Evolutionary conservation across 352 stramenopile species (phyloP), one percentile per base, ranked within the genome.

Genomic region (Paralagenidium karlingii): DNA sequence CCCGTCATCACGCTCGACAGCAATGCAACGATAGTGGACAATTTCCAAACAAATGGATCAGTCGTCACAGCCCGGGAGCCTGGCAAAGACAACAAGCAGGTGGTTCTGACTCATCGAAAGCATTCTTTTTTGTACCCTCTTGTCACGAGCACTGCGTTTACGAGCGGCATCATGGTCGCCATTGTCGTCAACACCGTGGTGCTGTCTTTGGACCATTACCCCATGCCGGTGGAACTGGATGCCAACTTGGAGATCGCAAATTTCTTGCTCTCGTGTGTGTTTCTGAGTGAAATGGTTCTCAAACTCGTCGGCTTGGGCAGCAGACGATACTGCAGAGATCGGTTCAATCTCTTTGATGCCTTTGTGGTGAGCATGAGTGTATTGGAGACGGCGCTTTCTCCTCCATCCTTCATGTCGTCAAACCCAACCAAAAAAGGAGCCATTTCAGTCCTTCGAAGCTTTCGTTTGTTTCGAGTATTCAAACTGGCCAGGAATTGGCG

Each of bases 401-500:
- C 76, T 7, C 78, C 75, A 3, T 82, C 73, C 0, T 87, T 88
- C 32, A 59, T 92, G 47, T 73, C 58, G 2, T 44, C 34, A 24
- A 63, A 70, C 20, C 42, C 54, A 2, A 58, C 57, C 0, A 70
- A 70, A 29, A 83, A 81, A 41, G 75, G 69, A 5, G 63, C 63
- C 0, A 68, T 82, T 3, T 95, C 82, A 18, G 81, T 85, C 0
- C 54, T 98, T 13, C 61, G 88, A 4, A 90, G 79, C 3, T 87
- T 97, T 41, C 70, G 92, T 0, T 53, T 97, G 8, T 94, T 96
- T 40, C 66, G 89, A 18, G 68, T 97, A 15, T 95, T 98, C 47
- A 97, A 97, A 38, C 71, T 98, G 16, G 88, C 91, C 18, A 80
- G 85, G 16, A 62, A 89, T 29, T 98, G 91, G 94, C 70, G 78